A percentile compares a stretch with the other conserved stretches of the same genome.
Conservation (phyloP, 345 rosid species). For the Laguncularia racemosa region DNA sequence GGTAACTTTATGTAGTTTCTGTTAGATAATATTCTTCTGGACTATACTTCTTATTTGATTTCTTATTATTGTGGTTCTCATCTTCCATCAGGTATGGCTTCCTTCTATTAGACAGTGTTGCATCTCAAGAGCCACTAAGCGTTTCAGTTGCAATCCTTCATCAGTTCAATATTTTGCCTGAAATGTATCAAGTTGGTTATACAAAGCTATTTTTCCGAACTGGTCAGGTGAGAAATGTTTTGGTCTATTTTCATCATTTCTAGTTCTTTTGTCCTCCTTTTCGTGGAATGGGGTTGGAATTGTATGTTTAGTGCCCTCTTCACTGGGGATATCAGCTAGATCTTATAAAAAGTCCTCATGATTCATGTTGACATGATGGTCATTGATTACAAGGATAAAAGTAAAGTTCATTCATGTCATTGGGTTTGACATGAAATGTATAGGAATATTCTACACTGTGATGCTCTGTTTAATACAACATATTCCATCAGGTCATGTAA, state of each 20-base stretch:
- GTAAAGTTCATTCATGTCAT: too few species aligned
- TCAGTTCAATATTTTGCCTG: slow-evolving; percentile 91
- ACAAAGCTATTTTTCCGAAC: slow-evolving; percentile 93
- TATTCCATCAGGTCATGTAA: too few species aligned
- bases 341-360: too few species aligned
- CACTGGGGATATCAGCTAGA: too few species aligned
- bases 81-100: slow-evolving; percentile 76
- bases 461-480: too few species aligned
- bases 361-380: too few species aligned
- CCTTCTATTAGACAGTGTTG: slow-evolving; percentile 71
- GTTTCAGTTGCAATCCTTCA: slow-evolving; percentile 99
- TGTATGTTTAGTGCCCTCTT: too few species aligned
- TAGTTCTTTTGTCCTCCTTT: neutral
- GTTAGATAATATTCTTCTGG: too few species aligned
- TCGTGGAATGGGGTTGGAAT: too few species aligned
- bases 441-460: too few species aligned
- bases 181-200: slow-evolving; percentile 99
- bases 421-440: too few species aligned
- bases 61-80: slow-evolving; percentile 4
- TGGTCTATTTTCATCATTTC: neutral
- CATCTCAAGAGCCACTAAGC: slow-evolving; percentile 84
- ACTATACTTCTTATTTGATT: neutral
- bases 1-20: slow-evolving; percentile 26
- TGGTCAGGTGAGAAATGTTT: slow-evolving; percentile 62
- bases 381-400: too few species aligned